phyloP scores from a whole-genome alignment of 345 rosid species.

The Turnera subulata region DNA sequence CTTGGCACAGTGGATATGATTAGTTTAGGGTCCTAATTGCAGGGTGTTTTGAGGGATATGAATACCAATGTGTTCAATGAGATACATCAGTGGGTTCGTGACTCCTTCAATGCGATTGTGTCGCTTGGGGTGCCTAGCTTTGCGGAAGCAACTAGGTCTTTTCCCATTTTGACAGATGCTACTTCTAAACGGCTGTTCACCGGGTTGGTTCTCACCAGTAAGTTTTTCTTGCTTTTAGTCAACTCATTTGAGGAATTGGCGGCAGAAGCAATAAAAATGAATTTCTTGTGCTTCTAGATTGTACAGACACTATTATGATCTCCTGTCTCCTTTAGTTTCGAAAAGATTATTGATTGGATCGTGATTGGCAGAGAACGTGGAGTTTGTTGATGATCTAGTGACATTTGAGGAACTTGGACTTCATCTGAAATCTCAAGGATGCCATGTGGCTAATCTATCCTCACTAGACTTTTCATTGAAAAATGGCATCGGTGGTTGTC shows the following conservation, averaged over 20 bases:
- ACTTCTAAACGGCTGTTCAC: conserved; percentile 61
- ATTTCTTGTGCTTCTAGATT: background rate
- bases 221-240: conserved; percentile 30
- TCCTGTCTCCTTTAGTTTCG: background rate
- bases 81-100: conserved; percentile 63
- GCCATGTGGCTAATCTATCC: conserved; percentile 86
- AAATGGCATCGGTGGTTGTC: conserved; percentile 75
- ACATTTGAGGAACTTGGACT: conserved; percentile 73
- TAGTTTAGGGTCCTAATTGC: conserved; percentile 18
- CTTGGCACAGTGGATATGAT: background rate
- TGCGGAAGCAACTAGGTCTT: conserved; percentile 52
- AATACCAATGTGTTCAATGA: conserved; percentile 46
- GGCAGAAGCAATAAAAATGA: background rate
- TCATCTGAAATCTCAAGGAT: conserved; percentile 70
- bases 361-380: conserved; percentile 72
- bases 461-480: conserved; percentile 66
- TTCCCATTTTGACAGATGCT: conserved; percentile 55
- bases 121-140: conserved; percentile 38
- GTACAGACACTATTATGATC: no score
- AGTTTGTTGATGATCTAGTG: conserved; percentile 83
- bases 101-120: conserved; percentile 48
- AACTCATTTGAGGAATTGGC: conserved; percentile 10
- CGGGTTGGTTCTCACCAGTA: conserved; percentile 78
- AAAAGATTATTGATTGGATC: background rate
- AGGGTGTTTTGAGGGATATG: conserved; percentile 66